Percentiles rank a stretch among this genome's conserved stretches.
phyloP scores from a whole-genome alignment of 495 filamentous ascomycete species.

The Lasiosphaeriaceae sp. region DNA sequence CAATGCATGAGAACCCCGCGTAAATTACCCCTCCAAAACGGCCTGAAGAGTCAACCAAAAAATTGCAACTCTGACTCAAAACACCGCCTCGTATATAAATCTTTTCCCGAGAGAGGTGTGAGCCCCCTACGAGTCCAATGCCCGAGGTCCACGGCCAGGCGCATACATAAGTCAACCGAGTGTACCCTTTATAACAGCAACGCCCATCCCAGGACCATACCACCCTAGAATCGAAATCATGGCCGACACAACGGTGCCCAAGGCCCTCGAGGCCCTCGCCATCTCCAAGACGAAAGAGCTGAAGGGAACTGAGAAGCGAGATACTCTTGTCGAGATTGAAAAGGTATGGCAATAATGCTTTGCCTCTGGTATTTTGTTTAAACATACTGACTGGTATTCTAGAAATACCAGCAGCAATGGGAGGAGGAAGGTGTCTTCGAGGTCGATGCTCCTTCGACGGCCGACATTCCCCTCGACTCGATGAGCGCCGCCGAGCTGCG shows the following conservation, averaged over 20 bases:
- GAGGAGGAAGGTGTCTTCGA: conserved; percentile 74
- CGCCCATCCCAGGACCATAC: neutral
- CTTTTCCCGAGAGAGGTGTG: neutral
- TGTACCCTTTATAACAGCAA: neutral
- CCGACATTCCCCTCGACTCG: conserved; percentile 64
- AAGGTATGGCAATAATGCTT: conserved; percentile 37
- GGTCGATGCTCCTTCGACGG: conserved; percentile 67
- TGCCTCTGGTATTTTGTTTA: neutral
- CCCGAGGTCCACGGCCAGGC: neutral
- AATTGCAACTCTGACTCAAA: conserved; percentile 14
- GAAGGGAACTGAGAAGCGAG: conserved; percentile 81
- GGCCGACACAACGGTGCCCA: conserved; percentile 34
- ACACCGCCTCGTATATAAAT: neutral
- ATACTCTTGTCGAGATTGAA: conserved; percentile 80
- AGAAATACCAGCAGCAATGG: conserved; percentile 86
- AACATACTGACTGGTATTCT: neutral
- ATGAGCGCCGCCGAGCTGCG: conserved; percentile 66
- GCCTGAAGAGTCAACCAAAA: neutral
- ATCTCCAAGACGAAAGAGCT: conserved; percentile 49
- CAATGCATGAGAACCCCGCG: neutral
- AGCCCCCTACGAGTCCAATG: neutral
- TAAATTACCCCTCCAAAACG: neutral
- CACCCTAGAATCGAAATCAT: conserved; percentile 15
- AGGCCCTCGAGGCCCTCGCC: conserved; percentile 31
- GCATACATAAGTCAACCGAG: neutral